These are phyloP conservation scores for Starmerella floris DNA, from an alignment of 805 yeast species.

Conservation along the genomic window DNA sequence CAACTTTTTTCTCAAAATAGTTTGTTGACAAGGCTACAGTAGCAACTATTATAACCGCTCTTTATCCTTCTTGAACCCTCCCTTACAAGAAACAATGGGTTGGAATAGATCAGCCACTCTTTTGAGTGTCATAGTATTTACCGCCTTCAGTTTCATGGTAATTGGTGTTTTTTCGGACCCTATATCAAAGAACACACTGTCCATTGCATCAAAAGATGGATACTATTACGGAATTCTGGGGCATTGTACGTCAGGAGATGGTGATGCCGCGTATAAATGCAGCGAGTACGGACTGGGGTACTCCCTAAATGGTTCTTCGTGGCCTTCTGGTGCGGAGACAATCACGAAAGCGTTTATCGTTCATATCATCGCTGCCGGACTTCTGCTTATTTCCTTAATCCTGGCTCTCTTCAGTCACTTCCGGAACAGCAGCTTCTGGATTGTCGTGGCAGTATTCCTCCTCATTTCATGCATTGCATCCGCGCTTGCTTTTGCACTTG, in stretches of 20 bases:
- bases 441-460: conserved; percentile 39
- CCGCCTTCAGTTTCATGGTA: conserved; percentile 46
- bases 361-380: conserved; percentile 51
- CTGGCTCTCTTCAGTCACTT: conserved; percentile 32
- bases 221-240: conserved; percentile 61
- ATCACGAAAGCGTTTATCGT: conserved; percentile 51
- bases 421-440: conserved; percentile 33
- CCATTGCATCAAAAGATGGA: conserved; percentile 39
- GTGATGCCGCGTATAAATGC: conserved; percentile 23
- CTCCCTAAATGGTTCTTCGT: conserved; percentile 30
- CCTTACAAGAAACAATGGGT: conserved; percentile 9
- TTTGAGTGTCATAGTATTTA: conserved; percentile 30
- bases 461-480: conserved; percentile 57
- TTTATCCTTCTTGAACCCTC: too few species aligned
- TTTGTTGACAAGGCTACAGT: too few species aligned
- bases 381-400: conserved; percentile 37
- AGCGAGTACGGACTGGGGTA: conserved; percentile 18
- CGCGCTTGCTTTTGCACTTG: conserved; percentile 66
- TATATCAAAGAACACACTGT: conserved; percentile 32
- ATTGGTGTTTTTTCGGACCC: conserved; percentile 52
- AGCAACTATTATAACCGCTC: too few species aligned
- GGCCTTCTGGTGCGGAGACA: conserved; percentile 43
- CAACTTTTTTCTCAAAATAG: too few species aligned
- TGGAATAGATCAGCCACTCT: conserved; percentile 15
- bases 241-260: conserved; percentile 33